Percentiles rank a stretch among this genome's conserved stretches.
Evolutionary conservation across 192 early-diverging fungal species (phyloP).

Genomic region (Coemansia sp.): DNA sequence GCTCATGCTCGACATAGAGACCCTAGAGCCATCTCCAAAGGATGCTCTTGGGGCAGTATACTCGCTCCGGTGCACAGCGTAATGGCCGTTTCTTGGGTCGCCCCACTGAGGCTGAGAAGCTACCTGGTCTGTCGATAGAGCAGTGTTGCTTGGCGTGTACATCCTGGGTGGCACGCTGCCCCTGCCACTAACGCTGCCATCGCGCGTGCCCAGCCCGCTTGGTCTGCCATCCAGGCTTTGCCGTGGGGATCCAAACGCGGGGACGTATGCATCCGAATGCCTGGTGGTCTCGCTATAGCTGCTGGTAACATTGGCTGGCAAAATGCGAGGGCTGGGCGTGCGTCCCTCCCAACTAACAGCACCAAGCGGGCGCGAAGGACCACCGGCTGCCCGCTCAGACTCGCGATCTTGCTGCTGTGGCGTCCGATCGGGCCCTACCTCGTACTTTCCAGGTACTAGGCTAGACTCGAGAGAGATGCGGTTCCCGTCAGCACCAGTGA

Average conservation of each 20-base stretch:
- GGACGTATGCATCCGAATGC: slow-evolving; percentile 11
- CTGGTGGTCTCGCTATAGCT: slow-evolving; percentile 9
- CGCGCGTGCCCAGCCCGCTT: slow-evolving; percentile 1
- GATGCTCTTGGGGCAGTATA: slow-evolving; percentile 22
- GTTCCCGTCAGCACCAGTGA: slow-evolving; percentile 60
- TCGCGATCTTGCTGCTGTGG: slow-evolving; percentile 12
- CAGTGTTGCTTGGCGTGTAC: slow-evolving; percentile 37
- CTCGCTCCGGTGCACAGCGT: slow-evolving; percentile 3
- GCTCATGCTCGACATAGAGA: background rate
- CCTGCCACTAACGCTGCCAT: background rate
- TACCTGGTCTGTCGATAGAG: slow-evolving; percentile 9
- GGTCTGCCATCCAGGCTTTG: slow-evolving; percentile 37
- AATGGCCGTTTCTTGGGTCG: slow-evolving; percentile 12
- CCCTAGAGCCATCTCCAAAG: slow-evolving; percentile 14
- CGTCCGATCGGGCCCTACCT: slow-evolving; percentile 33
- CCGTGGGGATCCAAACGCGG: slow-evolving; percentile 24
- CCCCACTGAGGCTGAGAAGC: slow-evolving; percentile 38
- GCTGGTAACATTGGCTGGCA: background rate
- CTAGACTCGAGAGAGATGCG: slow-evolving; percentile 29
- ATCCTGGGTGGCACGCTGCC: slow-evolving; percentile 30
- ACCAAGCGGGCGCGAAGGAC: slow-evolving; percentile 23
- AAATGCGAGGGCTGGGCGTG: slow-evolving; percentile 18
- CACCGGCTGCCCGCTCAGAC: slow-evolving; percentile 1
- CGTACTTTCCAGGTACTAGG: slow-evolving; percentile 28
- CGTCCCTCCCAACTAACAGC: slow-evolving; percentile 16